Evolutionary conservation across 2,329 filamentous ascomycete genomes (phyloP).

Genomic region (Scopulariopsis brevicaulis): DNA sequence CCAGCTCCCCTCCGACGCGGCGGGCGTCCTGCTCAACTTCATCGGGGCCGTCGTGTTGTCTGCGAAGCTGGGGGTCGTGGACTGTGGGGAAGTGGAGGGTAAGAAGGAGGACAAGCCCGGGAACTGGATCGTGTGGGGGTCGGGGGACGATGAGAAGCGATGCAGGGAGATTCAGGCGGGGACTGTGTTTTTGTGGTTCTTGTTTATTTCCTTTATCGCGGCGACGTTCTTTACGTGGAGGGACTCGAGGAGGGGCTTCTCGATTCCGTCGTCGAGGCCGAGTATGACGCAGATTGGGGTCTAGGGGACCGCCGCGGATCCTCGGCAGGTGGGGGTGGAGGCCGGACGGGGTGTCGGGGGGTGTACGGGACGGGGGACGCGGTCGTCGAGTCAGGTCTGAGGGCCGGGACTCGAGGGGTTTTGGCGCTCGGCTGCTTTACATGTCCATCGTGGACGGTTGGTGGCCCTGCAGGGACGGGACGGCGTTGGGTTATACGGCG

Average conservation of each 20-base stretch:
- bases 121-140: constrained; percentile 54
- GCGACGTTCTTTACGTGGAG: constrained; percentile 43
- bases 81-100: constrained; percentile 46
- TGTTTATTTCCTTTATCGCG: constrained; percentile 50
- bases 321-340: neutral
- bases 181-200: constrained; percentile 70
- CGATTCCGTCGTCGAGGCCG: constrained; percentile 29
- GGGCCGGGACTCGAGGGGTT: neutral
- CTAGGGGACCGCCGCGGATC: constrained; percentile 14
- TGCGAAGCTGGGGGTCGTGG: constrained; percentile 55
- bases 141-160: constrained; percentile 45
- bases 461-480: neutral
- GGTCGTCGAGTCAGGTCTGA: neutral
- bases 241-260: constrained; percentile 33
- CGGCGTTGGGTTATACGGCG: neutral
- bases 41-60: constrained; percentile 60
- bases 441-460: neutral
- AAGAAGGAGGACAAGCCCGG: constrained; percentile 11
- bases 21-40: constrained; percentile 57
- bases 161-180: constrained; percentile 68
- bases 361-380: neutral
- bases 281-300: constrained; percentile 47
- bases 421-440: neutral
- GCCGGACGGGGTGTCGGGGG: too few relatives aligned
- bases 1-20: constrained; percentile 42